Evolutionary conservation across 2,329 filamentous ascomycete genomes (phyloP).

Genomic region (Mycogone perniciosa): DNA sequence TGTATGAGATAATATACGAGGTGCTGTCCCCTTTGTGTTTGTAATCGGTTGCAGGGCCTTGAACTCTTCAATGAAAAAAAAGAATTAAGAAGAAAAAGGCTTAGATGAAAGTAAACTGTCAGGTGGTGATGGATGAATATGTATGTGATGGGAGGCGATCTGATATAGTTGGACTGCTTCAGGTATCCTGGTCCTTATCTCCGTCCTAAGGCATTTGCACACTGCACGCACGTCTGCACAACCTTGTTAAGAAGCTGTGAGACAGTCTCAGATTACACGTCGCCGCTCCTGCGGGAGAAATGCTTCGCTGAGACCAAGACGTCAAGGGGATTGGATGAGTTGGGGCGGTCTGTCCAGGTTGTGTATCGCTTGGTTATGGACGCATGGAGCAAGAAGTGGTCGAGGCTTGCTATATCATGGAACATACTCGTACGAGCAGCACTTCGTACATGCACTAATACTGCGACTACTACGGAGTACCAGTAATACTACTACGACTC

Average conservation of each 20-base stretch:
- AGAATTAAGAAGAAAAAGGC: no score
- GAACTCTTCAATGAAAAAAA: no score
- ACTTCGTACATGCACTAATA: no score
- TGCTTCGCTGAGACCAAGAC: slow-evolving; percentile 1
- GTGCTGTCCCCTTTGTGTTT: background rate
- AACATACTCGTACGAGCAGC: background rate
- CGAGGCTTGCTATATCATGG: slow-evolving; percentile 5
- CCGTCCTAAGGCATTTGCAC: background rate
- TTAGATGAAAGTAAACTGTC: no score
- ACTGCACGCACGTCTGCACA: slow-evolving; percentile 5
- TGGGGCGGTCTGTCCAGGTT: background rate
- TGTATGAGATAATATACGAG: background rate
- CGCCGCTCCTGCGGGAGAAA: slow-evolving; percentile 4
- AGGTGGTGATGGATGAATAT: background rate
- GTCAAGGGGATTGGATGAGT: slow-evolving; percentile 3
- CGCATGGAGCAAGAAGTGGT: slow-evolving; percentile 10
- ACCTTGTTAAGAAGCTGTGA: slow-evolving; percentile 12
- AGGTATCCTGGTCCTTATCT: background rate
- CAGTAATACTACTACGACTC: no score
- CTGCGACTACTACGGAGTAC: no score
- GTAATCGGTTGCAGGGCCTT: background rate
- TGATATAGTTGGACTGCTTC: background rate
- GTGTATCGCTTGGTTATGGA: background rate
- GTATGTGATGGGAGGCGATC: slow-evolving; percentile 1
- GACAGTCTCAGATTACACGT: slow-evolving; percentile 14